Evolutionary conservation across 1,284 basidiomycete genomes (phyloP), one percentile per base, ranked within the genome.

Genomic region (Melampsora larici-populina): DNA sequence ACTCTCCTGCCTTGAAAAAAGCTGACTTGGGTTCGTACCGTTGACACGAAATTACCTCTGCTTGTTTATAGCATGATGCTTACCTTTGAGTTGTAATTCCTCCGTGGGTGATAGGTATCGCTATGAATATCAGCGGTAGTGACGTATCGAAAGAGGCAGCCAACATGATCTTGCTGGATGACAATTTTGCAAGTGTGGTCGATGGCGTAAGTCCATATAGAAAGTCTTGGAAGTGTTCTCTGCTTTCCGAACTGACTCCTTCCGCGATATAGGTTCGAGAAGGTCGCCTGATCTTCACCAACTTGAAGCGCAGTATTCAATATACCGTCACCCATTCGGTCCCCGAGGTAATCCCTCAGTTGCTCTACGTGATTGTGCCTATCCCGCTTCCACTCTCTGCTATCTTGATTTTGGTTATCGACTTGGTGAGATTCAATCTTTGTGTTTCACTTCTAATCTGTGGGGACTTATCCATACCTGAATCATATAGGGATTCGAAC

Each of bases 141-240:
- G 89, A 90, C 80, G 89, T 90, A 18, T 89, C 89, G 0, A 90
- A 90, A 81, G 89, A 90, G 82, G 89, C 89, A 13, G 89, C 89
- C 0, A 88, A 91, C 82, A 90, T 90, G 89, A 89, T 90, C 79
- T 84, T 90, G 6, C 85, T 90, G 11, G 88, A 88, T 87, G 80
- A 78, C 84, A 79, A 79, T 79, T 88, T 79, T 85, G 89, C 89
- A 11, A 90, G 89, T 1, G 89, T 88, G 67, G 89, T 90, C 79
- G 89, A 89, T 86, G 89, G 89, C 80, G 89, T 90, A 33, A 86
- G 76, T 55, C n/a, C 33, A 43, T 31, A 18, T 13, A 1, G 5
- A 13, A 29, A n/a, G 15, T 21, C 26, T 46, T 13, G 13, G 0
- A 21, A 26, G 17, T 13, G n/a, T 26, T 36, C 46, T 43, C 13